Evolutionary conservation across 164 flowering plant genomes (phyloP).

Genomic region (Houttuynia cordata): DNA sequence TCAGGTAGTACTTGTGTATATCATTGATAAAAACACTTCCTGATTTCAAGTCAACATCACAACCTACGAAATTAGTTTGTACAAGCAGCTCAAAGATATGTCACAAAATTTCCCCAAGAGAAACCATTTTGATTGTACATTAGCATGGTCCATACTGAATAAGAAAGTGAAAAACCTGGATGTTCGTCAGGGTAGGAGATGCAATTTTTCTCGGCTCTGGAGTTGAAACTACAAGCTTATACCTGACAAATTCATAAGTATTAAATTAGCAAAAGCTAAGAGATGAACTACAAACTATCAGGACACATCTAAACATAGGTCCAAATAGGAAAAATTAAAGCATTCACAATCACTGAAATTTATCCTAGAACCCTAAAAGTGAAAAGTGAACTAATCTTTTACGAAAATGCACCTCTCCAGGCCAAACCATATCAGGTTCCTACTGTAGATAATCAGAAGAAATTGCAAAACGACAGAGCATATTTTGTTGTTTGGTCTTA

Average conservation of each 20-base stretch:
- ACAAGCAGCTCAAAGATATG: neutral
- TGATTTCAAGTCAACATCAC: too few relatives aligned
- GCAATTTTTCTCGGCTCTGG: conserved; percentile 78
- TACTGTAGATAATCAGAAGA: too few relatives aligned
- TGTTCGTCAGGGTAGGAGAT: conserved; percentile 78
- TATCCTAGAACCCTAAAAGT: too few relatives aligned
- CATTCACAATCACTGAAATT: too few relatives aligned
- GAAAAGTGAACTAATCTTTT: too few relatives aligned
- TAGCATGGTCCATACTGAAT: neutral
- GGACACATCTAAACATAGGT: neutral
- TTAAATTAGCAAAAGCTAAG: conserved; percentile 1
- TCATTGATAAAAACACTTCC: too few relatives aligned
- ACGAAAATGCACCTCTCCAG: too few relatives aligned
- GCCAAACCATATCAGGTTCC: too few relatives aligned
- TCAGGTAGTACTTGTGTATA: neutral
- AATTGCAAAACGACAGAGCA: too few relatives aligned
- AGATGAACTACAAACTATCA: neutral
- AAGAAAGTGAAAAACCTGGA: conserved; percentile 50
- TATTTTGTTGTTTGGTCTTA: too few relatives aligned
- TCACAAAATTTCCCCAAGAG: neutral
- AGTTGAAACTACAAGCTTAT: conserved; percentile 71
- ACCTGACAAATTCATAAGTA: conserved; percentile 35
- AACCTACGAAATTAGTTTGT: neutral
- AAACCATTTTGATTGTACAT: neutral
- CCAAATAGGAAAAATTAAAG: neutral